These are phyloP conservation scores for Rhynchosporium secalis DNA, from an alignment of 2,329 filamentous ascomycete genomes.

Conservation along the genomic window DNA sequence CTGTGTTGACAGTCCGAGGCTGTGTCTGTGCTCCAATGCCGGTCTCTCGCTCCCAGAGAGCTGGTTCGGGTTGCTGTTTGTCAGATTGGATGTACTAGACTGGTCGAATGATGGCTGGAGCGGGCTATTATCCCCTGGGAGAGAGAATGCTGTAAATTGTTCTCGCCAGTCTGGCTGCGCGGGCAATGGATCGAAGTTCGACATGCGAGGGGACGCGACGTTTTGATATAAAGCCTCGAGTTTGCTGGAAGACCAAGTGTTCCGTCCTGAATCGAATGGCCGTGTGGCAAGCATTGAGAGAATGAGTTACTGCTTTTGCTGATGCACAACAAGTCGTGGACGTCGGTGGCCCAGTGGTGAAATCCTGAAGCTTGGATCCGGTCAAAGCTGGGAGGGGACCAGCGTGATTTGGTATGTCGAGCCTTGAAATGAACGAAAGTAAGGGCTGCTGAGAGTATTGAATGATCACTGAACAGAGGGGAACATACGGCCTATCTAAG, in stretches of 20 bases:
- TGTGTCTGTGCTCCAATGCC: constrained; percentile 38
- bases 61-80: constrained; percentile 30
- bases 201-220: constrained; percentile 41
- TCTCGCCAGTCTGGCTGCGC: constrained; percentile 42
- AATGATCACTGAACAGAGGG: constrained; percentile 36
- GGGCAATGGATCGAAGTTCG: constrained; percentile 41
- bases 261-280: constrained; percentile 42
- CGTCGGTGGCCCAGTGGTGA: constrained; percentile 10
- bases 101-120: constrained; percentile 36
- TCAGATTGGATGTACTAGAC: constrained; percentile 29
- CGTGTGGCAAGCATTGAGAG: constrained; percentile 43
- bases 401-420: constrained; percentile 24
- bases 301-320: constrained; percentile 29
- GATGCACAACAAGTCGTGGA: constrained; percentile 27
- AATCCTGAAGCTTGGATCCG: constrained; percentile 8
- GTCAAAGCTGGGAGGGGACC: constrained; percentile 12
- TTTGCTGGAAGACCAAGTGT: constrained; percentile 43
- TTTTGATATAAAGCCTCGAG: constrained; percentile 39
- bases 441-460: constrained; percentile 31
- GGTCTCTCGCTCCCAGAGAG: constrained; percentile 29
- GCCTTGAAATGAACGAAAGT: constrained; percentile 39
- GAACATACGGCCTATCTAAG: constrained; percentile 36
- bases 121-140: constrained; percentile 36
- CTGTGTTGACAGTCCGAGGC: constrained; percentile 33
- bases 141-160: constrained; percentile 39